phyloP scores from a whole-genome alignment of 495 filamentous ascomycete genomes.

The Neurospora terricola region DNA sequence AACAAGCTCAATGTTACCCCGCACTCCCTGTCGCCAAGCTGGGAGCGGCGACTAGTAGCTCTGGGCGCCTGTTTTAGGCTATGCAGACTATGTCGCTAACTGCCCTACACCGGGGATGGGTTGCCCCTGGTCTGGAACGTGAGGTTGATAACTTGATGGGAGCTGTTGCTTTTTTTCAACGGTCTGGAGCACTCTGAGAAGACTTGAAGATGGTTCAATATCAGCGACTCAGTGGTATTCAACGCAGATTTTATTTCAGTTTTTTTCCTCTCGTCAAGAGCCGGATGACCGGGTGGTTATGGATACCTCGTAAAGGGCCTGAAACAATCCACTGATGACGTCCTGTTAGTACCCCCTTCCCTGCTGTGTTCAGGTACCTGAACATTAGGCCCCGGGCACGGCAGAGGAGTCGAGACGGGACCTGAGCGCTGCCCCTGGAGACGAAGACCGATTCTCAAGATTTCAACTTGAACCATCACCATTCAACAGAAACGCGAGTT shows the following conservation, averaged over 20 bases:
- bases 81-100: not conserved
- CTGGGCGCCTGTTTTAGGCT: not conserved
- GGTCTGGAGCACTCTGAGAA: not conserved
- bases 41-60: not conserved
- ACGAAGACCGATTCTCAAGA: not conserved
- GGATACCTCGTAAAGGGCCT: not conserved
- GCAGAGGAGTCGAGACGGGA: not conserved
- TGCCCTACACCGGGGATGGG: not conserved
- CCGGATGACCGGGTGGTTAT: not conserved
- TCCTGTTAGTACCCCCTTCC: not conserved
- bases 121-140: not conserved
- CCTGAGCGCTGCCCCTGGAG: not conserved
- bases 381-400: not conserved
- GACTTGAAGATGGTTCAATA: not conserved
- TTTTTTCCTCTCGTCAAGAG: not conserved
- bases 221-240: not conserved
- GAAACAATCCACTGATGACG: not conserved
- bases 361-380: not conserved
- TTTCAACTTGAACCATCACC: not conserved
- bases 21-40: constrained; percentile 2
- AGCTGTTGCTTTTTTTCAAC: not conserved
- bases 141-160: not conserved
- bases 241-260: not conserved
- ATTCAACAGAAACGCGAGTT: not conserved
- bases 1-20: constrained; percentile 3